Evolutionary conservation across 2,329 filamentous ascomycete species (phyloP), one percentile per base, ranked within the genome.

Genomic region (Falciphora oryzae): DNA sequence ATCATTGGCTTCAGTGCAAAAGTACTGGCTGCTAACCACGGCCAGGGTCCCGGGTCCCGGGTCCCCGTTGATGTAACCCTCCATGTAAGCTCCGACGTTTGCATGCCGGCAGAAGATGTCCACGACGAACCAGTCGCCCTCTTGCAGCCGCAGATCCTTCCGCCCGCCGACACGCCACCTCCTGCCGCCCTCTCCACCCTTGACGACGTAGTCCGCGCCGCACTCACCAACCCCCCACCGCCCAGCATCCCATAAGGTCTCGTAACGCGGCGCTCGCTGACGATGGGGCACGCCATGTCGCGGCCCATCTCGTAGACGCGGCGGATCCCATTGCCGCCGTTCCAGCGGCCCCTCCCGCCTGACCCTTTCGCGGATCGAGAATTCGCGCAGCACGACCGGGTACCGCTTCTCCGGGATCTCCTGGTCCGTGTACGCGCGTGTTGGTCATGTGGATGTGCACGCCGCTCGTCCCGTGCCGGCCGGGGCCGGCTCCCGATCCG

Each of bases 401-500:
- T 93, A 93, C 11, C 91, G 79, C 32, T 89, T 81, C 77, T 94
- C 91, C 68, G 94, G 90, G 8, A 93, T 84, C 73, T 95, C 91
- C 0, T 88, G 82, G 72, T 94, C 91, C 0, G 91, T 93, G 72
- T n/a, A 93, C 94, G 18, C 90, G 84, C 3, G 91, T 94, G 74
- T 95, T 95, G 8, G 91, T 94, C 89, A 93, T 93, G 76, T 94
- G 90, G 2, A 86, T 89, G 73, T 94, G 90, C n/a, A 93, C 89
- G 31, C 89, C 90, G 63, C 81, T 86, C 14, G 89, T 88, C 53
- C 91, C 91, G 66, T 89, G 80, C 90, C 90, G 93, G 18, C 81
- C 80, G 0, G 87, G 83, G 0, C 90, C 90, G 0, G 91, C 91
- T 32, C 91, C 91, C 56, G 83, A 86, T 0, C 91, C 91, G 56